Evolutionary conservation across 139 green algal genomes (phyloP), one percentile per base, ranked within the genome.

Genomic region (Tetradesmus lagerheimii): DNA sequence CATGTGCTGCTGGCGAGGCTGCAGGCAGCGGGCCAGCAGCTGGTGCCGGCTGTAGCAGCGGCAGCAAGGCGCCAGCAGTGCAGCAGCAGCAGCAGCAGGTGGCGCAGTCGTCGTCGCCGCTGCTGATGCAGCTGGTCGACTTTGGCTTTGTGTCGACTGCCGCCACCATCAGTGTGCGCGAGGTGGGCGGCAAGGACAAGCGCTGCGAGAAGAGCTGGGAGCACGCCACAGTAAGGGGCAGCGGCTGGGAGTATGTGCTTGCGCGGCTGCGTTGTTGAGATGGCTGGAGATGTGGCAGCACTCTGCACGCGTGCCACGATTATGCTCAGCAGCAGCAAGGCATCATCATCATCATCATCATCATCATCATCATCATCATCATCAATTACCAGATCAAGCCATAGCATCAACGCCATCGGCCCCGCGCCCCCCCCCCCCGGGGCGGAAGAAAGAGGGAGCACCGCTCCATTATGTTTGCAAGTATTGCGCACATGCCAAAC

Each of bases 121-220:
- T 89, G 66, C 4, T 87, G 81, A 57, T 87, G 81, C 81, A 87
- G 53, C 64, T 88, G 62, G 64, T 88, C 2, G 85, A 89, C 71
- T 89, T 89, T 84, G 85, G 85, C 0, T 84, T 89, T 84, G 85
- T 89, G 71, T 75, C 74, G 0, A 89, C 85, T 53, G 74, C 71
- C 50, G 85, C 85, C 31, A 89, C 71, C 23, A 89, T 89, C 47
- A 84, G 71, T 75, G 85, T 82, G 41, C 45, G 67, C 5, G 85
- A 89, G 67, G 64, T 75, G 29, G 85, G 71, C 20, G 85, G 85
- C 67, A 89, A 67, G 66, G 74, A 89, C 39, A 89, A 85, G 41
- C 76, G 64, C 41, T 37, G 27, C n/a, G 85, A 89, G 85, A 83
- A 89, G 74, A 89, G 74, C 85, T 89, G 85, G 85, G 85, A 89